Base-by-base conservation (phyloP, 805 yeast species). In the Kuraishia piskuri region DNA sequence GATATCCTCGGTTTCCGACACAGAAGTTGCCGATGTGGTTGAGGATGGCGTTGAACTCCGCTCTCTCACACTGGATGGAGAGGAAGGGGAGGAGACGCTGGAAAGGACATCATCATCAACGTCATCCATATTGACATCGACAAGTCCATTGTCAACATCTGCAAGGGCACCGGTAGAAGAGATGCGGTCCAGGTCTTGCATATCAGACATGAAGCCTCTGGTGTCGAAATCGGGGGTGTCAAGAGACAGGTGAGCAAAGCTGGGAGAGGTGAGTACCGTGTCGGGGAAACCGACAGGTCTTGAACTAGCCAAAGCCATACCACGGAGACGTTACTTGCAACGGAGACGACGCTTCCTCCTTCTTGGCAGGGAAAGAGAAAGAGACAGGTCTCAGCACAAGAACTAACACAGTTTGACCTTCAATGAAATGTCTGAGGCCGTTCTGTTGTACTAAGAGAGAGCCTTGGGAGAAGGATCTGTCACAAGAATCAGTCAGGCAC, bases 41-140 rank as follows among this genome's bases (percentile, higher is more conserved):
- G 65, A 76, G 12, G 77, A 66, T 20, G 80, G 74, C 48, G 77
- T 66, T 22, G 74, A 75, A 55, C 66, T 64, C 59, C 69, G 63
- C 36, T 63, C 69, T 53, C 63, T 63, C 31, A 57, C 53, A 48
- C 61, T 63, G 53, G 61, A 57, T 2, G 73, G 72, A 10, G 52
- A 50, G 10, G 49, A 37, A 17, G 45, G 46, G 12, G 50, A 50
- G 25, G 47, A 31, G 7, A 46, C 19, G 26, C 24, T 23, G 17
- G 26, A 46, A 19, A 22, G 7, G 26, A 7, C 24, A 46, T 22
- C 40, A 31, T 31, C 40, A 40, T 53, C 40, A 31, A 12, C 40
- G 26, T 53, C 50, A 50, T 53, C 50, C 49, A 48, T 48, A 55
- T 50, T 53, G 54, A 53, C 52, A 47, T 54, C 50, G 50, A 46